phyloP scores from a whole-genome alignment of 495 filamentous ascomycete genomes.

The Aspergillus cristatus region DNA sequence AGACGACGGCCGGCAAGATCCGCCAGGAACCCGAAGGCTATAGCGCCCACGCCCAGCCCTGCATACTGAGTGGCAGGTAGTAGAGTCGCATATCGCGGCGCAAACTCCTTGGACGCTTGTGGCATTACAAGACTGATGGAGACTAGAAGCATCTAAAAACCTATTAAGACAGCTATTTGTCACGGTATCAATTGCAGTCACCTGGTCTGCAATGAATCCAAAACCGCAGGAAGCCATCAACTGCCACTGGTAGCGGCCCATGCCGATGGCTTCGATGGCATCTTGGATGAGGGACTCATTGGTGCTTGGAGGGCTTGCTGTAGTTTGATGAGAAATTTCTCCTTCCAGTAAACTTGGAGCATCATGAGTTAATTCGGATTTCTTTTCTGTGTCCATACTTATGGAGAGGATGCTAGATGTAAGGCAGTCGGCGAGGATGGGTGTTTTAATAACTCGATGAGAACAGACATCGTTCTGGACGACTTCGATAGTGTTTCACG shows the following conservation, averaged over 20 bases:
- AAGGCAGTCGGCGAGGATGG: too few species aligned
- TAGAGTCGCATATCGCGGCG: not conserved
- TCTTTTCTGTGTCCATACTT: too few species aligned
- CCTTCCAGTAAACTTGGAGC: too few species aligned
- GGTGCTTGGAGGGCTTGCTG: too few species aligned
- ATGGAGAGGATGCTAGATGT: too few species aligned
- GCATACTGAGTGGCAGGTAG: slow-evolving; percentile 1
- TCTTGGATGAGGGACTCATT: slow-evolving; percentile 4
- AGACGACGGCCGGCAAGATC: slow-evolving; percentile 4
- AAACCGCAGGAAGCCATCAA: slow-evolving; percentile 4
- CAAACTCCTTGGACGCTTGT: slow-evolving; percentile 2
- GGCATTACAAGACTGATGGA: slow-evolving; percentile 4
- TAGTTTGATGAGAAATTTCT: too few species aligned
- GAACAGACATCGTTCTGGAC: too few species aligned
- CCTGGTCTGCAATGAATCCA: slow-evolving; percentile 7
- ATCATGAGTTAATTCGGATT: too few species aligned
- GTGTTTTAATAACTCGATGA: too few species aligned
- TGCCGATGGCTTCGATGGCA: slow-evolving; percentile 5
- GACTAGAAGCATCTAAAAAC: slow-evolving; percentile 4
- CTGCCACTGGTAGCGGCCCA: slow-evolving; percentile 5
- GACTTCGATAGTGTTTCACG: too few species aligned
- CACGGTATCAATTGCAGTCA: not conserved
- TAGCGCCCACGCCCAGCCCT: slow-evolving; percentile 1
- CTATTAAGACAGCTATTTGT: not conserved
- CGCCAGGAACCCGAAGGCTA: not conserved